phyloP scores from a whole-genome alignment of 2,329 filamentous ascomycete species.

The Fusarium papillatum region DNA sequence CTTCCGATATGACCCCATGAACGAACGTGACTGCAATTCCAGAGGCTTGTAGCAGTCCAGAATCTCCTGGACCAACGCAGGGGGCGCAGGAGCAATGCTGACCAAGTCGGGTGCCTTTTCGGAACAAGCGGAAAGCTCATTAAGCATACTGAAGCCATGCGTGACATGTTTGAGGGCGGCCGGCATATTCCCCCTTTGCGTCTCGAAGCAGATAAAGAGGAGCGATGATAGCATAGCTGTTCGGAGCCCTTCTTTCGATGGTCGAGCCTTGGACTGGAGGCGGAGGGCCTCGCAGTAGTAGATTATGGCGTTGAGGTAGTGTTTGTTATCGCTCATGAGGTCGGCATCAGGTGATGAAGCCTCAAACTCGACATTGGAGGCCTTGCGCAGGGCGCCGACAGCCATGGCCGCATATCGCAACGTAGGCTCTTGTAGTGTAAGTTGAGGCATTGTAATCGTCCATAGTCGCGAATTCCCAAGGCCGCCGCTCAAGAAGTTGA shows the following conservation, averaged over 20 bases:
- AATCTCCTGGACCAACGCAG: conserved; percentile 53
- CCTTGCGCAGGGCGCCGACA: conserved; percentile 54
- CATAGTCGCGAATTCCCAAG: conserved; percentile 51
- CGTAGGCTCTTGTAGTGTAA: conserved; percentile 53
- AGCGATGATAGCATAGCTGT: conserved; percentile 56
- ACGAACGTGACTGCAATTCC: conserved; percentile 55
- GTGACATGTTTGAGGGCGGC: conserved; percentile 56
- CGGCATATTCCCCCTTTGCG: conserved; percentile 55
- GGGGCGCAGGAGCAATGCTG: conserved; percentile 53
- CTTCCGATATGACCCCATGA: conserved; percentile 53
- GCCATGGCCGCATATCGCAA: conserved; percentile 57
- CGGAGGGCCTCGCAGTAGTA: conserved; percentile 58
- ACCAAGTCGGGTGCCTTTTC: conserved; percentile 52
- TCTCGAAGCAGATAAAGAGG: conserved; percentile 57
- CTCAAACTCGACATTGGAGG: conserved; percentile 43
- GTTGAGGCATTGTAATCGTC: conserved; percentile 56
- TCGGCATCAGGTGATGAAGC: conserved; percentile 30
- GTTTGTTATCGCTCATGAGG: conserved; percentile 47
- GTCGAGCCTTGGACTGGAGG: conserved; percentile 52
- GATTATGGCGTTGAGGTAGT: conserved; percentile 55
- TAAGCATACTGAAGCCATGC: conserved; percentile 56
- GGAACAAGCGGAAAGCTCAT: conserved; percentile 53
- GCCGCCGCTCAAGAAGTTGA: conserved; percentile 52
- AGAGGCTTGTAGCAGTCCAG: conserved; percentile 55
- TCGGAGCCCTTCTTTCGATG: conserved; percentile 52